Conservation (phyloP, 192 early-diverging fungal species). For the Paraglomus occultum region DNA sequence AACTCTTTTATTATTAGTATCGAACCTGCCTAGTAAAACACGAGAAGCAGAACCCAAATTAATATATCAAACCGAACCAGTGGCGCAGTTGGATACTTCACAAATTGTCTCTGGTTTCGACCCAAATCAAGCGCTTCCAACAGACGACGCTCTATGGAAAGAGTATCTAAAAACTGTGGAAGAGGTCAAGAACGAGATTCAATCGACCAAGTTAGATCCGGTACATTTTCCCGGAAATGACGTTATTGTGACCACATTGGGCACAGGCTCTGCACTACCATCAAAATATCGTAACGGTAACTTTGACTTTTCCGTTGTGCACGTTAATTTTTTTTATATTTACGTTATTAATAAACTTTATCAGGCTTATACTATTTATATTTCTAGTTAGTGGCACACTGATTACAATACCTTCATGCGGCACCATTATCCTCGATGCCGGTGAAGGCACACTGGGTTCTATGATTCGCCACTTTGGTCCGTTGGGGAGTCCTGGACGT, state of each 20-base stretch:
- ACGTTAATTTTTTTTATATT: neutral
- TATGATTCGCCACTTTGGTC: conserved; percentile 72
- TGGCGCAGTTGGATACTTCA: conserved; percentile 47
- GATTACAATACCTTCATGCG: conserved; percentile 59
- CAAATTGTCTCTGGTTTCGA: conserved; percentile 12
- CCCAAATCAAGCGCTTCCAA: neutral
- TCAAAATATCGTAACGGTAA: conserved; percentile 88
- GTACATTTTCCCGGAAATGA: conserved; percentile 42
- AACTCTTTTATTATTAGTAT: conserved; percentile 13
- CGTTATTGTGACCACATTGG: conserved; percentile 69
- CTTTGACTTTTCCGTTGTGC: neutral
- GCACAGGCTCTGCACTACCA: conserved; percentile 89
- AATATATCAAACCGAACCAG: conserved; percentile 63
- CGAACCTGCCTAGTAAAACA: neutral
- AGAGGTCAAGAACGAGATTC: conserved; percentile 34
- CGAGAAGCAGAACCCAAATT: conserved; percentile 42
- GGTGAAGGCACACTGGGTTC: conserved; percentile 90
- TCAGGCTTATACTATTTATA: neutral
- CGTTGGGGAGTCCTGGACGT: conserved; percentile 31
- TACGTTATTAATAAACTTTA: neutral
- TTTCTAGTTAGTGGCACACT: conserved; percentile 76
- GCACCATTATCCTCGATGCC: conserved; percentile 78
- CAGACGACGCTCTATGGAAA: conserved; percentile 15
- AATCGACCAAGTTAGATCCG: neutral
- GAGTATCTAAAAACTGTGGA: conserved; percentile 43